Evolutionary conservation across 2,329 filamentous ascomycete genomes (phyloP).

Genomic region (Cyphellophora europaea): DNA sequence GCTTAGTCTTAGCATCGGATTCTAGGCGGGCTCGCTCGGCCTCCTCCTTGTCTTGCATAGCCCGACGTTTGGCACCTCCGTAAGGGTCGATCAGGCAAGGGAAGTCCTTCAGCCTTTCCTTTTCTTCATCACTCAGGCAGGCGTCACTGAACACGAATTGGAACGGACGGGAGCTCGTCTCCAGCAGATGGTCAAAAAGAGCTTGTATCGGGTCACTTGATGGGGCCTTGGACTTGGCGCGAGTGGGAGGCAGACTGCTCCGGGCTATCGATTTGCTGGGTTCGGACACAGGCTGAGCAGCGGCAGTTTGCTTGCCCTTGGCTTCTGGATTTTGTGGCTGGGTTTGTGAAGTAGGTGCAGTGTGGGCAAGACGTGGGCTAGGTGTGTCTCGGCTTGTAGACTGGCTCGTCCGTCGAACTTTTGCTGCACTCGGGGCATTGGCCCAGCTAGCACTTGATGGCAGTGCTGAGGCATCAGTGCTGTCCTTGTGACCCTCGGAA

Average conservation of each 20-base stretch:
- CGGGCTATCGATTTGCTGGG: conserved; percentile 6
- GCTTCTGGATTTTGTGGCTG: conserved; percentile 21
- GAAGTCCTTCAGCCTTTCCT: conserved; percentile 46
- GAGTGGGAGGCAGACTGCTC: conserved; percentile 15
- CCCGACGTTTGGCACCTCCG: conserved; percentile 72
- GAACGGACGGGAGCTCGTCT: conserved; percentile 40
- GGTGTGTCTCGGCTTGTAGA: conserved; percentile 72
- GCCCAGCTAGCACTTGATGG: conserved; percentile 94
- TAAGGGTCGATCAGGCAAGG: conserved; percentile 75
- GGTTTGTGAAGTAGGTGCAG: conserved; percentile 30
- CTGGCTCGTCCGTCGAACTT: conserved; percentile 61
- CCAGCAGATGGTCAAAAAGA: conserved; percentile 31
- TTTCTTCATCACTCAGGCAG: conserved; percentile 36
- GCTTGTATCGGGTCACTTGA: conserved; percentile 11
- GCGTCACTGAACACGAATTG: conserved; percentile 44
- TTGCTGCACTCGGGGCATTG: conserved; percentile 51
- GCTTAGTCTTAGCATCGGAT: conserved; percentile 42
- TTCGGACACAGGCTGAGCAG: conserved; percentile 1
- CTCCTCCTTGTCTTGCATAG: conserved; percentile 62
- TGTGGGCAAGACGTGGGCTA: conserved; percentile 58
- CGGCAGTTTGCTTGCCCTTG: conserved; percentile 19
- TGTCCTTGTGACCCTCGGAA: conserved; percentile 50
- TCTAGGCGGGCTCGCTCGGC: conserved; percentile 49
- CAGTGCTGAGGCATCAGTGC: conserved; percentile 77
- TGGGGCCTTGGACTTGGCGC: conserved; percentile 20